A percentile compares a stretch with the other conserved stretches of the same genome.
These are phyloP conservation scores for Aspergillus fumigatus DNA, from an alignment of 2,329 filamentous ascomycete species.

Conservation along the genomic window DNA sequence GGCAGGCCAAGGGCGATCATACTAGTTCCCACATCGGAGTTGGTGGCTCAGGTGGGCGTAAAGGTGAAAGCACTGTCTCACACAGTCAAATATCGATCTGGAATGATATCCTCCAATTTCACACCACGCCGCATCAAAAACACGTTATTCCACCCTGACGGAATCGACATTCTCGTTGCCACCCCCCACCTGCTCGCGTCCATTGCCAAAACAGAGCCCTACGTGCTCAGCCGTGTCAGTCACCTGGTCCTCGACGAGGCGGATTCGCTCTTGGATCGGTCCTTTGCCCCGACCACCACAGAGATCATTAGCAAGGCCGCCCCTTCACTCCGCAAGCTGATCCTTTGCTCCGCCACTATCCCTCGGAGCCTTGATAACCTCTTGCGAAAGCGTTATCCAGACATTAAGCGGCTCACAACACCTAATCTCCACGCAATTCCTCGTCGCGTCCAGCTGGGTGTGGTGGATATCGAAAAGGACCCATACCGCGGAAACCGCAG, in stretches of 20 bases:
- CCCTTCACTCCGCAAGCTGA: slow-evolving; percentile 77
- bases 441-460: slow-evolving; percentile 85
- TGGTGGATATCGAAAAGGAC: slow-evolving; percentile 87
- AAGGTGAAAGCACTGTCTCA: slow-evolving; percentile 82
- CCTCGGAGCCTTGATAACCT: slow-evolving; percentile 82
- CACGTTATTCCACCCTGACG: slow-evolving; percentile 72
- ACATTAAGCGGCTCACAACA: slow-evolving; percentile 81
- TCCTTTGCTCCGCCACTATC: slow-evolving; percentile 95
- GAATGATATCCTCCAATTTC: slow-evolving; percentile 73
- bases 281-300: slow-evolving; percentile 78
- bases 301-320: slow-evolving; percentile 75
- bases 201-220: slow-evolving; percentile 84
- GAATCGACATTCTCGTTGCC: slow-evolving; percentile 79
- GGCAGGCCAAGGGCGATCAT: slow-evolving; percentile 80
- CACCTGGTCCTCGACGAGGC: slow-evolving; percentile 93
- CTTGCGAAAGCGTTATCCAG: slow-evolving; percentile 75
- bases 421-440: slow-evolving; percentile 96
- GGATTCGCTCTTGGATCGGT: slow-evolving; percentile 90
- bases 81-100: slow-evolving; percentile 78
- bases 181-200: slow-evolving; percentile 87
- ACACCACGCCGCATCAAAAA: slow-evolving; percentile 75
- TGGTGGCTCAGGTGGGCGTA: slow-evolving; percentile 79
- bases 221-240: slow-evolving; percentile 83
- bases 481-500: slow-evolving; percentile 91
- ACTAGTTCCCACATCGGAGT: slow-evolving; percentile 85